These are phyloP conservation scores for Globisporangium alternatum DNA, from an alignment of 352 stramenopile species.

Conservation along the genomic window DNA sequence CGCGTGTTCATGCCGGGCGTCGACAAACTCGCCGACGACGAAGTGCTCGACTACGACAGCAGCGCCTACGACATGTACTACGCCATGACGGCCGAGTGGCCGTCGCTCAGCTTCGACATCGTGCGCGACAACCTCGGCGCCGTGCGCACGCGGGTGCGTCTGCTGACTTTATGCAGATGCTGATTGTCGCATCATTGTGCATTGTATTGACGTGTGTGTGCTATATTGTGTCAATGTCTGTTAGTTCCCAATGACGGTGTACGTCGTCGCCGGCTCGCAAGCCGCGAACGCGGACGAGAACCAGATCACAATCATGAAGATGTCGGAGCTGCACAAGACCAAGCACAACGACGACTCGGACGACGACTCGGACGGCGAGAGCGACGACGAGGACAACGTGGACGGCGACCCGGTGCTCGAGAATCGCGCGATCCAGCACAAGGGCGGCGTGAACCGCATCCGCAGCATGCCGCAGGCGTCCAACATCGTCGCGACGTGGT, in stretches of 20 bases:
- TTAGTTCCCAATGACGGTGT: constrained; percentile 95
- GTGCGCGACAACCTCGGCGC: constrained; percentile 94
- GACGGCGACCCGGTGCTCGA: constrained; percentile 96
- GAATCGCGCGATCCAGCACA: constrained; percentile 93
- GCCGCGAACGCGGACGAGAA: constrained; percentile 92
- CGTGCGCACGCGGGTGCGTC: constrained; percentile 67
- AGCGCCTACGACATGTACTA: constrained; percentile 99
- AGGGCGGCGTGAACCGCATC: constrained; percentile 95
- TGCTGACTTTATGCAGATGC: neutral
- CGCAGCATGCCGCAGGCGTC: constrained; percentile 93
- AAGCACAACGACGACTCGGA: constrained; percentile 80
- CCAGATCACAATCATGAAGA: constrained; percentile 97
- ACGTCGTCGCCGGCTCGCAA: constrained; percentile 96
- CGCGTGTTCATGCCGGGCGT: constrained; percentile 94
- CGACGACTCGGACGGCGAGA: constrained; percentile 72
- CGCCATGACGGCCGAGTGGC: constrained; percentile 97
- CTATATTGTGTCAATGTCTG: neutral
- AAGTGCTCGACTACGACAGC: constrained; percentile 98
- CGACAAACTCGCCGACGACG: constrained; percentile 88
- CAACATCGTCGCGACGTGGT: constrained; percentile 97
- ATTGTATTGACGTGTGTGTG: neutral
- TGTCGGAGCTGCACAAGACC: constrained; percentile 96
- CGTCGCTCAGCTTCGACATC: constrained; percentile 97
- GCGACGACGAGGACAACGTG: constrained; percentile 91
- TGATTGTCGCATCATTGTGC: neutral